Evolutionary conservation across 2,329 filamentous ascomycete genomes (phyloP).

Genomic region (Sporothrix pseudoabietina): DNA sequence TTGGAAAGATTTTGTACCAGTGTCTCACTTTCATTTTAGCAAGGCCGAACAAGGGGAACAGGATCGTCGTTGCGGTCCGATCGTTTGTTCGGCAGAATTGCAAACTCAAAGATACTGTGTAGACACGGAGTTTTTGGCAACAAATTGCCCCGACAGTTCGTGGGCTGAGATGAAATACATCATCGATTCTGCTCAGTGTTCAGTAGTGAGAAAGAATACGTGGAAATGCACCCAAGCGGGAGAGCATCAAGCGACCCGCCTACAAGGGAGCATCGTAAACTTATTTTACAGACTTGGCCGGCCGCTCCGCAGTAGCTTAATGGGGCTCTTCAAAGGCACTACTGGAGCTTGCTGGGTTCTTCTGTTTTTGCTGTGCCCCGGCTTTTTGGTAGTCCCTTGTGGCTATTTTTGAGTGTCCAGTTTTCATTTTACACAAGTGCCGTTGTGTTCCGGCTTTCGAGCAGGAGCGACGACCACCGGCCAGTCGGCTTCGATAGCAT

Average conservation of each 20-base stretch:
- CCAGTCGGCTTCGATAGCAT: background rate
- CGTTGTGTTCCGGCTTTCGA: conserved; percentile 9
- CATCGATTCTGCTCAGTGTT: background rate
- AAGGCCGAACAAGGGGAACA: background rate
- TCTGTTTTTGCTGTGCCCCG: background rate
- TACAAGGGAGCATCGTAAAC: conserved; percentile 6
- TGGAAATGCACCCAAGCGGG: background rate
- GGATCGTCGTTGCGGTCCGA: background rate
- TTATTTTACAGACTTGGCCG: background rate
- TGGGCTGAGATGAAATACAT: background rate
- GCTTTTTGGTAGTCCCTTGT: background rate
- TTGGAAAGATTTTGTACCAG: background rate
- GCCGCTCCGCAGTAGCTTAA: conserved; percentile 24
- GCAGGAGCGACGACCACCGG: background rate
- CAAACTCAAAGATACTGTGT: background rate
- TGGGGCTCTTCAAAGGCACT: background rate
- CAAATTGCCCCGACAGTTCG: background rate
- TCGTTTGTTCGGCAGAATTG: background rate
- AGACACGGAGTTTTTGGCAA: background rate
- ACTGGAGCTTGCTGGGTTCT: too few relatives aligned
- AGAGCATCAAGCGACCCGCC: conserved; percentile 9
- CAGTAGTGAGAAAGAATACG: background rate
- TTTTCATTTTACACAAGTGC: background rate
- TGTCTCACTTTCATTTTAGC: conserved; percentile 12
- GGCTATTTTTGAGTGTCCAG: background rate